phyloP scores from a whole-genome alignment of 2,329 filamentous ascomycete species.

The Zalaria obscura region DNA sequence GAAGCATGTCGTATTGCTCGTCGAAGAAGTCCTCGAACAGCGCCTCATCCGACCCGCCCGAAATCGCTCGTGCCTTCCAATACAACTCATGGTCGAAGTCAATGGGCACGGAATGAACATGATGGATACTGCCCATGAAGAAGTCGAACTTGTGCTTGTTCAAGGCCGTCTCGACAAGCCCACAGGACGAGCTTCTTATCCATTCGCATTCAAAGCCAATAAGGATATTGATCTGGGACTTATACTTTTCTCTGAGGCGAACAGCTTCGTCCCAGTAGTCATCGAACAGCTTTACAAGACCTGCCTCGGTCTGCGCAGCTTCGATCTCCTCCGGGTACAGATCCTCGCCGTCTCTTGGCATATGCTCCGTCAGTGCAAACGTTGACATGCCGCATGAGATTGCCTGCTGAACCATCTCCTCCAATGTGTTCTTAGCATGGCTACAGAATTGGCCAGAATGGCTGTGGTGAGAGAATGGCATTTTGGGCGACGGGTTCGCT shows the following conservation, averaged over 20 bases:
- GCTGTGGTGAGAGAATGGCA: constrained; percentile 97
- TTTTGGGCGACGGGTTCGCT: constrained; percentile 21
- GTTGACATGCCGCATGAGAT: constrained; percentile 66
- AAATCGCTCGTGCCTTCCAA: constrained; percentile 40
- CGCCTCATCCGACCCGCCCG: constrained; percentile 52
- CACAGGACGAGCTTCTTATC: constrained; percentile 57
- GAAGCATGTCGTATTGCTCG: constrained; percentile 69
- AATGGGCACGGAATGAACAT: constrained; percentile 74
- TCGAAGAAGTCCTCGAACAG: constrained; percentile 82
- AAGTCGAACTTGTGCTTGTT: constrained; percentile 59
- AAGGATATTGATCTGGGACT: constrained; percentile 57
- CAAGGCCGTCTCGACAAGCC: constrained; percentile 44
- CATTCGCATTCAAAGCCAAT: constrained; percentile 91
- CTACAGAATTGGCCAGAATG: constrained; percentile 97
- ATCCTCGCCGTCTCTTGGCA: constrained; percentile 67
- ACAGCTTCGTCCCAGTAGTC: constrained; percentile 64
- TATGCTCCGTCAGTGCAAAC: constrained; percentile 87
- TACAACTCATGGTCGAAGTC: constrained; percentile 68
- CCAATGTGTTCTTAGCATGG: constrained; percentile 74
- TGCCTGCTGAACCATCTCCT: constrained; percentile 68
- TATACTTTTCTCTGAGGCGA: constrained; percentile 58
- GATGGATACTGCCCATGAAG: constrained; percentile 87
- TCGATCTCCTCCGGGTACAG: constrained; percentile 82
- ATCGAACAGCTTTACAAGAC: constrained; percentile 42
- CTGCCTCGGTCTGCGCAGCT: constrained; percentile 23